Evolutionary conservation across 768 basidiomycete genomes (phyloP).

Genomic region (Lentinula sp.): DNA sequence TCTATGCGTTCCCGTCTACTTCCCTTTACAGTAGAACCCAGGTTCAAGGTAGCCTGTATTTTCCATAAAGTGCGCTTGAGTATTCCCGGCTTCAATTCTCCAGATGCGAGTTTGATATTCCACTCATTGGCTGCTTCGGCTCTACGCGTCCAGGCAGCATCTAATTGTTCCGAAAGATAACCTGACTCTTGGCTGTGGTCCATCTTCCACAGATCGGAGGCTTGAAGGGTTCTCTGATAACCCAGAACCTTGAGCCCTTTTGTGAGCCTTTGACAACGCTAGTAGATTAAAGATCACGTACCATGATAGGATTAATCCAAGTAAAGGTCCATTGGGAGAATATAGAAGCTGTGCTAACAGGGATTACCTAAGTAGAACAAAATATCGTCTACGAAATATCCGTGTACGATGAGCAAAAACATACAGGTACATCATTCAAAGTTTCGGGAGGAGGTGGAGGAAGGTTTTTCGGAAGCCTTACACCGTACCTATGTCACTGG

Average conservation of each 20-base stretch:
- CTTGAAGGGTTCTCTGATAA: conserved; percentile 68
- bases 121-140: conserved; percentile 44
- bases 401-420: neutral
- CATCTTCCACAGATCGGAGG: conserved; percentile 70
- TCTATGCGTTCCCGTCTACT: conserved; percentile 19
- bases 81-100: conserved; percentile 36
- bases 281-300: neutral
- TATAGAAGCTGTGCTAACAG: conserved; percentile 51
- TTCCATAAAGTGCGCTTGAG: conserved; percentile 35
- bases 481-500: neutral
- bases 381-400: neutral
- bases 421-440: conserved; percentile 49
- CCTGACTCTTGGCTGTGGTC: conserved; percentile 44
- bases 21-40: conserved; percentile 12
- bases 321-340: conserved; percentile 56
- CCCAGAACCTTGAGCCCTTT: conserved; percentile 40
- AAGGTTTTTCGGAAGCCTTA: conserved; percentile 52
- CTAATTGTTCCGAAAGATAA: conserved; percentile 44
- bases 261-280: neutral
- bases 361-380: conserved; percentile 35
- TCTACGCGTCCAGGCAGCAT: conserved; percentile 48
- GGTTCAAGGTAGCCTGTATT: conserved; percentile 16
- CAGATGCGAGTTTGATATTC: conserved; percentile 43
- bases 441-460: conserved; percentile 51
- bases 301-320: conserved; percentile 63